Evolutionary conservation across 2,329 filamentous ascomycete species (phyloP), one percentile per base, ranked within the genome.

Genomic region (Cordyceps fumosorosea): DNA sequence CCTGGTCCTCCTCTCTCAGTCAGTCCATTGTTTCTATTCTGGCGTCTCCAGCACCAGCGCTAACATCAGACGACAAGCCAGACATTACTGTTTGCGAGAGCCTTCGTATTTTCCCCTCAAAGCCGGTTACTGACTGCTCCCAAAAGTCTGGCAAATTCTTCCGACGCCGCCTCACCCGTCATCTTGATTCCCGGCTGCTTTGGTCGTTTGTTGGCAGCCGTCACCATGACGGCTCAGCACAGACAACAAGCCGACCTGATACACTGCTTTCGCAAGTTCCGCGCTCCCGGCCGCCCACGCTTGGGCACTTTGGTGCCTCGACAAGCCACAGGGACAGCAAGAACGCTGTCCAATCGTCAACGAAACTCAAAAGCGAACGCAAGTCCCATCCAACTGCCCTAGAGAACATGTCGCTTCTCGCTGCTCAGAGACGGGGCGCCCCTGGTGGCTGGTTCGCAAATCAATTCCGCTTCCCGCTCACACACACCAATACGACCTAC

Each of bases 1-100:
- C 6, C 32, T 50, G 12, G 4, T n/a, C 24, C 37, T 60, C 29
- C 37, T 32, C n/a, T 40, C n/a, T 55, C 52, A 44, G 6, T 26
- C 42, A 18, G 48, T 50, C n/a, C 45, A 58, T 48, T 40, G 44
- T 50, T 50, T 58, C 56, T 48, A 40, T 58, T 50, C 20, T 50
- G 4, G 56, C 29, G n/a, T 50, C 56, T 24, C 56, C 45, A 50
- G 20, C 32, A 37, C 29, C 45, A 18, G 29, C 45, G 44, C 44
- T 20, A 50, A 58, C 55, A 50, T 58, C 56, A 11, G 56, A 50
- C 32, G 44, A 50, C 20, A 24, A 8, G 52, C 22, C 54, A 22
- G 8, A 18, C 44, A 26, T 50, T 58, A 5, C 54, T 32, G 3
- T 56, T 32, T 45, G 29, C 45, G 7, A 34, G 16, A 44, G 45